Percentiles rank a stretch among this genome's conserved stretches.
These are phyloP conservation scores for Penicillium robsamsonii DNA, from an alignment of 495 filamentous ascomycete genomes.

Conservation along the genomic window DNA sequence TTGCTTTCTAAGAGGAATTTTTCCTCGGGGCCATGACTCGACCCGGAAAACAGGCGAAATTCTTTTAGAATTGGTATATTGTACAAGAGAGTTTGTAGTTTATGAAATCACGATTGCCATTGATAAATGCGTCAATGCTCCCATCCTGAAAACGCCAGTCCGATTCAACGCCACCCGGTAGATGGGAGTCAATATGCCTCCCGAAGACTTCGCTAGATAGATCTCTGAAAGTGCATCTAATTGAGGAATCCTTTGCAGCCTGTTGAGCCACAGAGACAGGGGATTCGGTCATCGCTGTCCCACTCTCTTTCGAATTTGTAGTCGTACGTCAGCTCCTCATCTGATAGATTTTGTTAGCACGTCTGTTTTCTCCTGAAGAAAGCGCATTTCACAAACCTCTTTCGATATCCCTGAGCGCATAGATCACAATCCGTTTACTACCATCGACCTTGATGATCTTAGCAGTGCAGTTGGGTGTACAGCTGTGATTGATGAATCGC, in stretches of 20 bases:
- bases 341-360: conserved; percentile 53
- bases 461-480: conserved; percentile 96
- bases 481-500: conserved; percentile 98
- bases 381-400: conserved; percentile 66
- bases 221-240: conserved; percentile 43
- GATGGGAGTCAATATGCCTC: conserved; percentile 5
- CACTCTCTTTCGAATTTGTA: conserved; percentile 99
- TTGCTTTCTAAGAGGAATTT: conserved; percentile 2
- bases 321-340: conserved; percentile 98
- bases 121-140: conserved; percentile 20
- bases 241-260: conserved; percentile 99
- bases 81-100: conserved; percentile 27
- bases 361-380: background rate
- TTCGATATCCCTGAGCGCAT: conserved; percentile 89
- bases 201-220: conserved; percentile 2
- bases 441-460: conserved; percentile 99
- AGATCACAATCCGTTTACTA: conserved; percentile 99
- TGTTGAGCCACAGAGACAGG: conserved; percentile 91
- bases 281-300: conserved; percentile 90
- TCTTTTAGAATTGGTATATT: conserved; percentile 26
- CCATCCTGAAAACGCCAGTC: conserved; percentile 20
- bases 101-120: conserved; percentile 24
- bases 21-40: background rate
- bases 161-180: conserved; percentile 20
- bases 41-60: conserved; percentile 8